phyloP scores from a whole-genome alignment of 1,139 yeast genomes.

The Meyerozyma smithsonii region DNA sequence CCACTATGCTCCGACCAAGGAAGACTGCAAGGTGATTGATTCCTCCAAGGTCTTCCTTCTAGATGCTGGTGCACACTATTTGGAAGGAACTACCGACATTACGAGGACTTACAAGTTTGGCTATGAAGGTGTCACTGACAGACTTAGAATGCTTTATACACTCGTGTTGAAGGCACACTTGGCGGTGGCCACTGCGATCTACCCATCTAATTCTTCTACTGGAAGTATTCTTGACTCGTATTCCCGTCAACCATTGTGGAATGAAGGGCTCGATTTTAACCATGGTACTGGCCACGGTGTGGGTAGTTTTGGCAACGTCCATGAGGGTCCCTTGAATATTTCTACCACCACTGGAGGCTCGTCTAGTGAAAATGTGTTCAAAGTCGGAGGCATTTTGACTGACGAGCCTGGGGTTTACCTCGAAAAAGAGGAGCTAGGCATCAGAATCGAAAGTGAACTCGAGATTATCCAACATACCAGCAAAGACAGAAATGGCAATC shows the following conservation, averaged over 20 bases:
- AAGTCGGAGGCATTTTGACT: slow-evolving; percentile 46
- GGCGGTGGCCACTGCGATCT: slow-evolving; percentile 49
- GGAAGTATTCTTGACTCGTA: slow-evolving; percentile 46
- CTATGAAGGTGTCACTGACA: slow-evolving; percentile 17
- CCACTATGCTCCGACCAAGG: slow-evolving; percentile 51
- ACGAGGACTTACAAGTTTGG: slow-evolving; percentile 50
- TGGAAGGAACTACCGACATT: slow-evolving; percentile 59
- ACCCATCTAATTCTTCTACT: slow-evolving; percentile 38
- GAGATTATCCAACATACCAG: slow-evolving; percentile 38
- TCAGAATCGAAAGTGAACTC: slow-evolving; percentile 51
- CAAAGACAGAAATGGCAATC: slow-evolving; percentile 30
- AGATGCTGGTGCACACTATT: slow-evolving; percentile 54
- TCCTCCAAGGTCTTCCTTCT: slow-evolving; percentile 38
- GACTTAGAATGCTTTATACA: slow-evolving; percentile 39
- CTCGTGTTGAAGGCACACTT: slow-evolving; percentile 54
- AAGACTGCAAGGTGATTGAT: slow-evolving; percentile 35
- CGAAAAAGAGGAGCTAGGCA: slow-evolving; percentile 44
- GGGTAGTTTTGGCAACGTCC: slow-evolving; percentile 53
- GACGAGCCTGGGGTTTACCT: slow-evolving; percentile 57
- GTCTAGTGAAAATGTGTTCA: slow-evolving; percentile 24
- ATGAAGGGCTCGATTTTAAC: slow-evolving; percentile 47
- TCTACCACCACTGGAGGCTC: slow-evolving; percentile 37
- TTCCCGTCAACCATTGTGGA: slow-evolving; percentile 51
- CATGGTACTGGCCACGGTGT: slow-evolving; percentile 64
- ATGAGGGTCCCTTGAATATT: slow-evolving; percentile 51